A percentile compares a stretch with the other conserved stretches of the same genome.
These are phyloP conservation scores for Suhomyces panamericanus DNA, from an alignment of 1,139 yeast species.

Conservation along the genomic window DNA sequence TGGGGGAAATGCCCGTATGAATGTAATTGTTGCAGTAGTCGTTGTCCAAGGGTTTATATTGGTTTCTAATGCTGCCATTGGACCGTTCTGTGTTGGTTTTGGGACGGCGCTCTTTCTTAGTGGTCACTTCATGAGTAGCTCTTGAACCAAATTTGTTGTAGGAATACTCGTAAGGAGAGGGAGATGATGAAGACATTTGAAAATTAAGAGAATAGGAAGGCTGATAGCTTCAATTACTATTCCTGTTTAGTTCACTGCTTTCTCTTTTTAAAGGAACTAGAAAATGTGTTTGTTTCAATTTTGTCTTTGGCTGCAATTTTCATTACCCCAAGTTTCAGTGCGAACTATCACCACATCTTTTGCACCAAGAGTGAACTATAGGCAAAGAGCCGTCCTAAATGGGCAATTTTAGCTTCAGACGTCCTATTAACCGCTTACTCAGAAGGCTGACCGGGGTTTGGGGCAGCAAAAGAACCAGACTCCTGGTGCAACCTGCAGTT, in stretches of 20 bases:
- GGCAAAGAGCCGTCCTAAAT: background rate
- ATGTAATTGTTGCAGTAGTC: slow-evolving; percentile 74
- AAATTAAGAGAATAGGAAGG: background rate
- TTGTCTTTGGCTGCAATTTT: background rate
- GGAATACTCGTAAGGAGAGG: slow-evolving; percentile 9
- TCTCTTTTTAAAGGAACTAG: background rate
- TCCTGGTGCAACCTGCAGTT: background rate
- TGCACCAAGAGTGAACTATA: background rate
- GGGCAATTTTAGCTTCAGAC: background rate
- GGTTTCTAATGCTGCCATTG: background rate
- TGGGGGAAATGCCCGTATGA: slow-evolving; percentile 60
- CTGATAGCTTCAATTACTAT: background rate
- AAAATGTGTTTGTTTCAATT: background rate
- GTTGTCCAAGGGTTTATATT: slow-evolving; percentile 28
- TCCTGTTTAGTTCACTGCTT: background rate
- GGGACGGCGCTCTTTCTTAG: background rate
- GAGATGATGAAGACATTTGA: background rate
- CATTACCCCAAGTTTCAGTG: background rate
- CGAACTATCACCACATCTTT: background rate
- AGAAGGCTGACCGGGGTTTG: background rate
- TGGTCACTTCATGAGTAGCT: background rate
- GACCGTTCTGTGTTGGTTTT: background rate
- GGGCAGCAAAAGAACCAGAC: background rate
- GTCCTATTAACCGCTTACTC: background rate
- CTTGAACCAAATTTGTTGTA: slow-evolving; percentile 15